Conservation (phyloP, 2,329 filamentous ascomycete genomes). For the Hansfordia pulvinata region DNA sequence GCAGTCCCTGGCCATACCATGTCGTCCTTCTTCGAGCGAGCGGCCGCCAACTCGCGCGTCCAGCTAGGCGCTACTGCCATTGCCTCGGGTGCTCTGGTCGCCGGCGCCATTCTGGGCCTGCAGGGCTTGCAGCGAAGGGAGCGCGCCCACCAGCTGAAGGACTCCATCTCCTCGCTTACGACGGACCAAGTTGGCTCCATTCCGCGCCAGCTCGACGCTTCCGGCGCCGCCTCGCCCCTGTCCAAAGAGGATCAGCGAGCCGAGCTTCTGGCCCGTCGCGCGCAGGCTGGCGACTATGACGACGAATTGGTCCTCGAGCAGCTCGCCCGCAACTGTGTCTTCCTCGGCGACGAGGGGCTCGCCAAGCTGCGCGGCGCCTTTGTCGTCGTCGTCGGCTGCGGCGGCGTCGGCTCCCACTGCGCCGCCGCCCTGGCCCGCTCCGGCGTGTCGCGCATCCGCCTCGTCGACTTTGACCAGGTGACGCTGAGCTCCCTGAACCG, state of each 20-base stretch:
- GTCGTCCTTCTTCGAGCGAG: constrained; percentile 29
- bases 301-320: constrained; percentile 87
- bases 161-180: background rate
- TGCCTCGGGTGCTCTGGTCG: constrained; percentile 45
- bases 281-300: constrained; percentile 50
- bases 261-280: constrained; percentile 41
- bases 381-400: constrained; percentile 81
- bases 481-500: constrained; percentile 87
- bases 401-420: constrained; percentile 90
- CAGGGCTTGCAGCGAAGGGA: constrained; percentile 34
- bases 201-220: too few species aligned
- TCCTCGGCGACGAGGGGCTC: constrained; percentile 73
- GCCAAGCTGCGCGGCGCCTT: constrained; percentile 68
- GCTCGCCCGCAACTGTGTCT: constrained; percentile 82
- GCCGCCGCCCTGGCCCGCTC: constrained; percentile 76
- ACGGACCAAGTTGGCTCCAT: too few species aligned
- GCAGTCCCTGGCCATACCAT: constrained; percentile 11
- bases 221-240: too few species aligned
- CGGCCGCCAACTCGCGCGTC: constrained; percentile 29
- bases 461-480: constrained; percentile 97
- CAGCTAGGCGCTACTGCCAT: constrained; percentile 63
- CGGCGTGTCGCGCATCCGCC: constrained; percentile 72
- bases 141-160: constrained; percentile 9
- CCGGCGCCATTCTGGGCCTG: constrained; percentile 46
- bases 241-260: constrained; percentile 51